Conservation (phyloP, 176 grass and related monocot genomes). For the Bromus sterilis region DNA sequence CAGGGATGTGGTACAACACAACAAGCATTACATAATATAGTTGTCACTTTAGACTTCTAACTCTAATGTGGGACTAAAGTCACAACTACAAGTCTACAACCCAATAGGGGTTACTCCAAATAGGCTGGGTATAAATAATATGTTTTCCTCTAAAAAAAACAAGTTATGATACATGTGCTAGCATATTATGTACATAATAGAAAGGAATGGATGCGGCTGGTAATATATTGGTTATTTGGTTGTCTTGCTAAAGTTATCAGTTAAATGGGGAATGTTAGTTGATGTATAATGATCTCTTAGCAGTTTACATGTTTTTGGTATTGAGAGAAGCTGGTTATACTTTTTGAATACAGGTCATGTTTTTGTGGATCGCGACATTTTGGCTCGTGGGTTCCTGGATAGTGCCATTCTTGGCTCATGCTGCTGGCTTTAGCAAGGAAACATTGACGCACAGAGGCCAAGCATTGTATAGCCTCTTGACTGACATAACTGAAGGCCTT, state of each 20-base stretch:
- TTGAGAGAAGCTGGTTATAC: constrained; percentile 5
- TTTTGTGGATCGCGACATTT: constrained; percentile 92
- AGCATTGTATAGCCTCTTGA: constrained; percentile 88
- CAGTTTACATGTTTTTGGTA: constrained; percentile 14
- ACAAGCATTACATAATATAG: background rate
- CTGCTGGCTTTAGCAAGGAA: constrained; percentile 86
- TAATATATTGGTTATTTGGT: constrained; percentile 8
- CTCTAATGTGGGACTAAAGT: background rate
- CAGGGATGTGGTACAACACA: background rate
- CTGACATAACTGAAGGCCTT: constrained; percentile 77
- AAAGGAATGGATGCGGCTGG: background rate
- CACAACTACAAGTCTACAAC: background rate
- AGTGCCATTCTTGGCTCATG: constrained; percentile 89
- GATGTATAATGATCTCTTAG: background rate
- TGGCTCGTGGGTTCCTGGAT: constrained; percentile 99
- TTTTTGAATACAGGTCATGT: constrained; percentile 69
- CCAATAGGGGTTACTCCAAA: background rate
- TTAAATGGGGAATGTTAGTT: background rate
- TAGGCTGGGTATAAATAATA: background rate
- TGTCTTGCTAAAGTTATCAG: background rate
- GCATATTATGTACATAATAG: background rate
- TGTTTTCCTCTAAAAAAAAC: background rate
- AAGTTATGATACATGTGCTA: background rate
- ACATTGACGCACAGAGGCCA: constrained; percentile 85
- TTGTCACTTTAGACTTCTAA: background rate